Evolutionary conservation across 2,329 filamentous ascomycete species (phyloP).

Genomic region (Dothideomycetes sp.): DNA sequence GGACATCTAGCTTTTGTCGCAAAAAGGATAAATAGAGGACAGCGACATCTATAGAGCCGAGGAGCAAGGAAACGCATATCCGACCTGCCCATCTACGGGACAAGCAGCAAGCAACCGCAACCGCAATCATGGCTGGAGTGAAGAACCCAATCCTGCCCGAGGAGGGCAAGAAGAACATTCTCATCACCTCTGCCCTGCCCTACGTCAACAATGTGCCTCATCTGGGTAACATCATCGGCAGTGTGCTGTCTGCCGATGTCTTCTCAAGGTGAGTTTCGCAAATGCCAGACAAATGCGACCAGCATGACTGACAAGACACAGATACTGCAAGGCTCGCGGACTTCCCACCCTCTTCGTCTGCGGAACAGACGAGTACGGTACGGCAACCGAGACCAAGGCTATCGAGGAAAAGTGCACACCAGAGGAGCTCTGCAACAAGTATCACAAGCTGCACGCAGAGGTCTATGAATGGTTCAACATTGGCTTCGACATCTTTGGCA

Average conservation of each 20-base stretch:
- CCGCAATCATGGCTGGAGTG: constrained; percentile 10
- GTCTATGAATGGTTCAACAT: constrained; percentile 97
- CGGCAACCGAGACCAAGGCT: constrained; percentile 90
- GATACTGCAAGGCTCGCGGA: constrained; percentile 69
- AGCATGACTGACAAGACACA: constrained; percentile 19
- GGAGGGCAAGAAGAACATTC: constrained; percentile 64
- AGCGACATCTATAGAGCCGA: too few relatives aligned
- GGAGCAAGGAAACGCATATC: background rate
- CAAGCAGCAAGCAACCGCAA: background rate
- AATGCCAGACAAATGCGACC: background rate
- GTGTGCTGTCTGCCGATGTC: constrained; percentile 79
- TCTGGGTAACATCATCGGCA: constrained; percentile 79
- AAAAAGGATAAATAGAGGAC: too few relatives aligned
- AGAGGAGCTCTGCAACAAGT: constrained; percentile 80
- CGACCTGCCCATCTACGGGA: too few relatives aligned
- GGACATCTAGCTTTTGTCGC: too few relatives aligned
- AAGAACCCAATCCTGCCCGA: constrained; percentile 35
- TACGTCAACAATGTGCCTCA: constrained; percentile 71
- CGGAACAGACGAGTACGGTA: constrained; percentile 90
- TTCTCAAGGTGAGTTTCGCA: constrained; percentile 31
- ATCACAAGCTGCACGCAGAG: constrained; percentile 77
- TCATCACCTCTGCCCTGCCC: constrained; percentile 84
- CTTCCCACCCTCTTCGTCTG: constrained; percentile 76
- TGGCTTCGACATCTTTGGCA: constrained; percentile 86
- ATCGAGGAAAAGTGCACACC: constrained; percentile 78